Conservation (phyloP, 345 rosid genomes). For the Salix koriyanagi region DNA sequence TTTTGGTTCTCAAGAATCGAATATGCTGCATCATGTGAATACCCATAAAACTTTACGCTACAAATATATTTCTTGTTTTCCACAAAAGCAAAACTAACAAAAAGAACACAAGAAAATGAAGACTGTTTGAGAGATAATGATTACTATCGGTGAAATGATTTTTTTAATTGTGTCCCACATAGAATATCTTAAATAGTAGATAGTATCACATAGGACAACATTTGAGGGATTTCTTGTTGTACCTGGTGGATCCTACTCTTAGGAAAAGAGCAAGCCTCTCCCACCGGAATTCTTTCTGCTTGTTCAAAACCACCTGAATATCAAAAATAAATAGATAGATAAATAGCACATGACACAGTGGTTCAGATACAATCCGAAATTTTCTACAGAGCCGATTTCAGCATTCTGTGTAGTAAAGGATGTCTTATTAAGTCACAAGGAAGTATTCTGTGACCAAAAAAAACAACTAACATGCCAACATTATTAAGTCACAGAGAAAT, state of each 20-base stretch:
- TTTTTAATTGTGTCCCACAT: neutral
- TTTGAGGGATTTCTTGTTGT: conserved; percentile 4
- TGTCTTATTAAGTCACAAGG: no score
- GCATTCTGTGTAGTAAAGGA: neutral
- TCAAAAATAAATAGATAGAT: neutral
- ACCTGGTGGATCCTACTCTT: conserved; percentile 63
- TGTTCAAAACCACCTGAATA: conserved; percentile 67
- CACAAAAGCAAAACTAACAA: neutral
- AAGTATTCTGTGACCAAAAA: no score
- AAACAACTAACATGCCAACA: no score
- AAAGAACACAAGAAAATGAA: neutral
- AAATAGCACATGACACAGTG: neutral
- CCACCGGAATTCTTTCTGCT: conserved; percentile 83
- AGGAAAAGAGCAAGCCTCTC: conserved; percentile 73
- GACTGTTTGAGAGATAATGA: neutral
- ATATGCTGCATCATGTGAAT: no score
- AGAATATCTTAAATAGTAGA: neutral
- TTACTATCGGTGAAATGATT: neutral
- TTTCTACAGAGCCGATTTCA: neutral
- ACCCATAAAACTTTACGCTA: neutral
- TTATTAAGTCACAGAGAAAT: no score
- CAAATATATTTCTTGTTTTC: neutral
- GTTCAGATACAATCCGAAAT: conserved; percentile 3
- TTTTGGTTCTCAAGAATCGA: neutral
- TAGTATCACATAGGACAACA: neutral